Base-by-base conservation (phyloP, 768 basidiomycete species). In the Lenzites betulinus region DNA sequence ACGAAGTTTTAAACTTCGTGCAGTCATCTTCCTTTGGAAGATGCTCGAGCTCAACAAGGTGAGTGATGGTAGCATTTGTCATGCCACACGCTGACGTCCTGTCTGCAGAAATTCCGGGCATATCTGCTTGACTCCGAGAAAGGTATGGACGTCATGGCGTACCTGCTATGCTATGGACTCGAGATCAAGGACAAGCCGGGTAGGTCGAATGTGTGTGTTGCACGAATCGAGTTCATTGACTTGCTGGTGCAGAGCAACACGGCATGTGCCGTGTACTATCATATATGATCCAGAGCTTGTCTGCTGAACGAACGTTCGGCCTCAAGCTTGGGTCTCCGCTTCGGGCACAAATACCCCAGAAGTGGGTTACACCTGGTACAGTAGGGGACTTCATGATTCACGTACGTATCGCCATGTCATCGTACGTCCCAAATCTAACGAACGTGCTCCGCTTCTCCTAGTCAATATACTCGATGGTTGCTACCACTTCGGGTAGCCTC, bases 151-250 rank as follows among this genome's bases (percentile, higher is more conserved):
- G 69, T 95, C 4, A 76, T 93, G 26, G 89, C 83, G 0, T 88
- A 91, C 71, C 81, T 96, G 36, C 75, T 97, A 15, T 89, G 89
- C 66, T 90, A 89, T 70, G 85, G 85, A 50, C 78, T 97, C 26
- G 93, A 95, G 62, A 87, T 94, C 69, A 97, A 97, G 73, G 95
- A 98, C 69, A 93, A 93, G 75, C 90, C 94, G 61, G 86, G 94
- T 96, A 70, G 46, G 13, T 55, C 2, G n/a, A 46, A 65, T 13
- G 56, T 35, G 56, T 23, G 49, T 18, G 28, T n/a, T n/a, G n/a
- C n/a, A n/a, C n/a, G n/a, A n/a, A n/a, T n/a, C 22, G n/a, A 22
- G 25, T 53, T 55, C 12, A 44, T n/a, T 16, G 38, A 36, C 36
- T 3, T 39, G 12, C 15, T 60, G 15, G 62, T 39, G 23, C 67